phyloP scores from a whole-genome alignment of 129 eudicot genomes.

The Sambucus nigra region DNA sequence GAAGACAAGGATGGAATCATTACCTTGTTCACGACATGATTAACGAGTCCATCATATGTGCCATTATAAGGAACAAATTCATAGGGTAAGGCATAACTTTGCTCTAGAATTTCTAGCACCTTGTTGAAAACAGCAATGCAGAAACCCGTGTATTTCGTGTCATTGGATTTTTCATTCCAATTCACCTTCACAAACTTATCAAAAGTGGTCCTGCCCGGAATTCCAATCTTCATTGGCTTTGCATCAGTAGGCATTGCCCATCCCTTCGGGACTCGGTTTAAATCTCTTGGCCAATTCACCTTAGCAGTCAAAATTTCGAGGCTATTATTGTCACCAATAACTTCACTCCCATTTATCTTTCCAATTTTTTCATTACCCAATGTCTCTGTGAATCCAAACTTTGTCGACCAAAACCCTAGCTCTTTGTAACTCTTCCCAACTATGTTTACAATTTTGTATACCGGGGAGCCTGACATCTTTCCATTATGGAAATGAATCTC shows the following conservation, averaged over 20 bases:
- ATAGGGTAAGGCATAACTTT: too few relatives aligned
- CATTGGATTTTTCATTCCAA: slow-evolving; percentile 8
- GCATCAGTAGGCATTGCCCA: slow-evolving; percentile 30
- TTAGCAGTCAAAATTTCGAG: not conserved
- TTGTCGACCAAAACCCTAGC: slow-evolving; percentile 39
- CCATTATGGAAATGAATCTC: slow-evolving; percentile 20
- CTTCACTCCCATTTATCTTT: too few relatives aligned
- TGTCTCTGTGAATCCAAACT: slow-evolving; percentile 25
- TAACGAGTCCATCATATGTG: slow-evolving; percentile 17
- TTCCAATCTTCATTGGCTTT: slow-evolving; percentile 28
- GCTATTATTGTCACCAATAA: not conserved
- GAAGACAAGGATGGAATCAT: too few relatives aligned
- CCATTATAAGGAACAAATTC: too few relatives aligned
- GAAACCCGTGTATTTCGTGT: slow-evolving; percentile 18
- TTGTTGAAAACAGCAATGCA: slow-evolving; percentile 22
- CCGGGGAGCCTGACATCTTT: slow-evolving; percentile 10
- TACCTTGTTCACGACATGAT: not conserved
- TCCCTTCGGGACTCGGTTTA: slow-evolving; percentile 25
- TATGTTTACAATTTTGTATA: slow-evolving; percentile 29
- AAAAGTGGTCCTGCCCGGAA: slow-evolving; percentile 28
- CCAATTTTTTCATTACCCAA: too few relatives aligned
- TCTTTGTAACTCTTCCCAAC: slow-evolving; percentile 47
- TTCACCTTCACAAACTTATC: slow-evolving; percentile 26
- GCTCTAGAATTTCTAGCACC: slow-evolving; percentile 20
- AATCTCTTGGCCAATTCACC: slow-evolving; percentile 44